Evolutionary conservation across 192 early-diverging fungal species (phyloP).

Genomic region (Umbelopsis ramanniana): DNA sequence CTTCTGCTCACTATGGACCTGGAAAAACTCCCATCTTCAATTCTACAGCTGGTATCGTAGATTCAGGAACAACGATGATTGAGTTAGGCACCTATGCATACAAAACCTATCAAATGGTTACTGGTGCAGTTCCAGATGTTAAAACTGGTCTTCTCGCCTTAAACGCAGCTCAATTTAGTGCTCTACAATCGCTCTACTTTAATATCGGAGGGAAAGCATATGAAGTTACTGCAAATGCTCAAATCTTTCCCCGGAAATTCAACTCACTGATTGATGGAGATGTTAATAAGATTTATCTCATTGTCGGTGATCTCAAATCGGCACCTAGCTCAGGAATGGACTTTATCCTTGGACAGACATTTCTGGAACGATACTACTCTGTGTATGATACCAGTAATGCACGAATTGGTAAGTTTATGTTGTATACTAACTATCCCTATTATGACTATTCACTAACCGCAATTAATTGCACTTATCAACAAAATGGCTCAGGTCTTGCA

Average conservation of each 20-base stretch:
- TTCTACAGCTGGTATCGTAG: slow-evolving; percentile 35
- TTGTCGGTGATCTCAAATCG: slow-evolving; percentile 19
- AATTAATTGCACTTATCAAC: too few relatives aligned
- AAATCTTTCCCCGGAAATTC: slow-evolving; percentile 24
- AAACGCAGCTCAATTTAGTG: slow-evolving; percentile 2
- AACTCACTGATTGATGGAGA: slow-evolving; percentile 12
- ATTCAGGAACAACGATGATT: slow-evolving; percentile 45
- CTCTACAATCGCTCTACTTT: slow-evolving; percentile 25
- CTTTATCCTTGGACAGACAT: slow-evolving; percentile 58
- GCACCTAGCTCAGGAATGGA: neutral
- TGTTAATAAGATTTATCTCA: slow-evolving; percentile 18
- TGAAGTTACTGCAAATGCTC: slow-evolving; percentile 29
- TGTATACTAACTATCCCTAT: neutral
- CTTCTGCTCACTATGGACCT: neutral
- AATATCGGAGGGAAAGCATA: slow-evolving; percentile 28
- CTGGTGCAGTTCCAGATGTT: slow-evolving; percentile 22
- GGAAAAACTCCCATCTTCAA: neutral
- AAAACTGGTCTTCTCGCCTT: slow-evolving; percentile 30
- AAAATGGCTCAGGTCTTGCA: neutral
- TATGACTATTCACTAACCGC: too few relatives aligned
- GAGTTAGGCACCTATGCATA: neutral
- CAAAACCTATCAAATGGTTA: slow-evolving; percentile 12
- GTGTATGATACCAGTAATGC: slow-evolving; percentile 51
- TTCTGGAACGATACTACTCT: slow-evolving; percentile 56
- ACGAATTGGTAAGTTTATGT: slow-evolving; percentile 35